phyloP scores from a whole-genome alignment of 176 grass and related monocot genomes.

The Zoysia pacifica region DNA sequence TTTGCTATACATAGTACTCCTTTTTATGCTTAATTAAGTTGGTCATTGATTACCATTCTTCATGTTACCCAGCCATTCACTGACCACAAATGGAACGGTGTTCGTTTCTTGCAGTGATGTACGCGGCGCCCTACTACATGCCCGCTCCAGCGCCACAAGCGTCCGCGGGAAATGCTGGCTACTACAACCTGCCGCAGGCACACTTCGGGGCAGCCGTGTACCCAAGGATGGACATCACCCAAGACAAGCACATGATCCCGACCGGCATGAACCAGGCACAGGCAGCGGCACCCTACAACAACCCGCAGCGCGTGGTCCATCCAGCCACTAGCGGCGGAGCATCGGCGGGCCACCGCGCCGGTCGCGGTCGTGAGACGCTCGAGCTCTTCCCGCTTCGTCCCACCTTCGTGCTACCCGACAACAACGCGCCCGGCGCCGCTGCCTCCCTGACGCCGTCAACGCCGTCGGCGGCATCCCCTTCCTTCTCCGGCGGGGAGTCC shows the following conservation, averaged over 20 bases:
- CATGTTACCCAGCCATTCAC: too few species aligned
- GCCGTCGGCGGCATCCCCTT: background rate
- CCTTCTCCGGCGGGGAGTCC: background rate
- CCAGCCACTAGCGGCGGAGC: background rate
- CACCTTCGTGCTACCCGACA: conserved; percentile 30
- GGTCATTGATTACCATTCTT: too few species aligned
- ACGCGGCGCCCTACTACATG: conserved; percentile 38
- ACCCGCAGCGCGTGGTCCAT: background rate
- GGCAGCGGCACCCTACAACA: background rate
- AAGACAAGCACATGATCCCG: background rate
- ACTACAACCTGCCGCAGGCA: conserved; percentile 17
- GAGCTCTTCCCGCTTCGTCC: conserved; percentile 62
- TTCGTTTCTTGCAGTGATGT: conserved; percentile 34
- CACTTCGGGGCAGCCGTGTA: conserved; percentile 14
- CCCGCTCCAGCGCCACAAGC: background rate
- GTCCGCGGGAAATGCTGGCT: conserved; percentile 3
- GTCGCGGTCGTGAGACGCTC: conserved; percentile 35
- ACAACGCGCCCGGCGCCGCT: conserved; percentile 8
- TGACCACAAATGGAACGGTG: too few species aligned
- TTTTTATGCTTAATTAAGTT: too few species aligned
- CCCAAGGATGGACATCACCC: conserved; percentile 7
- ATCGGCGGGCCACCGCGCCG: background rate
- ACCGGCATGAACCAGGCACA: conserved; percentile 3
- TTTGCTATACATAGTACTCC: too few species aligned
- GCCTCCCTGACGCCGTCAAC: background rate